Percentiles rank a stretch among this genome's conserved stretches.
These are phyloP conservation scores for Pseudocercospora eumusae DNA, from an alignment of 2,329 filamentous ascomycete genomes.

Conservation along the genomic window DNA sequence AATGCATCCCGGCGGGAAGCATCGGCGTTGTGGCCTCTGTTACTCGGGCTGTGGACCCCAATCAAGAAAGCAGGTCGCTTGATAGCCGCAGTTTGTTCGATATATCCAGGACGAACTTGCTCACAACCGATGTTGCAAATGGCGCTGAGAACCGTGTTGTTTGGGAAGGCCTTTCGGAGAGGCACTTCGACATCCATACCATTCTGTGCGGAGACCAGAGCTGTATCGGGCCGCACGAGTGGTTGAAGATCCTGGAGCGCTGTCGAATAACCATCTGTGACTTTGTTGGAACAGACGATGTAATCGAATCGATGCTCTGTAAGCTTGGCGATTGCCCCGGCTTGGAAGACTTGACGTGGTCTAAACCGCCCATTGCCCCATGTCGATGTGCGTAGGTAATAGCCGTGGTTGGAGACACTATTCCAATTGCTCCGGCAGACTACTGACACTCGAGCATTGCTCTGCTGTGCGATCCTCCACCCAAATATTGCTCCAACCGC, in stretches of 20 bases:
- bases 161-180: slow-evolving; percentile 24
- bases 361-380: slow-evolving; percentile 31
- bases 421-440: slow-evolving; percentile 33
- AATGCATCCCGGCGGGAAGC: slow-evolving; percentile 19
- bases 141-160: slow-evolving; percentile 29
- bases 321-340: slow-evolving; percentile 14
- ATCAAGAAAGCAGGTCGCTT: slow-evolving; percentile 26
- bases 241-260: slow-evolving; percentile 22
- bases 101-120: slow-evolving; percentile 26
- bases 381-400: slow-evolving; percentile 25
- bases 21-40: slow-evolving; percentile 5
- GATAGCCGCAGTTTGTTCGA: slow-evolving; percentile 27
- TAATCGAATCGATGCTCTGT: slow-evolving; percentile 27
- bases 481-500: slow-evolving; percentile 33
- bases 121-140: slow-evolving; percentile 32
- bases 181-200: slow-evolving; percentile 31
- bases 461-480: slow-evolving; percentile 32
- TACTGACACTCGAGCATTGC: slow-evolving; percentile 26
- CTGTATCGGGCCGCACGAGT: slow-evolving; percentile 23
- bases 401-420: slow-evolving; percentile 22
- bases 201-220: slow-evolving; percentile 31
- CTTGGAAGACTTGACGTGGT: slow-evolving; percentile 25
- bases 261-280: slow-evolving; percentile 22
- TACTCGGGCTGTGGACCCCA: slow-evolving; percentile 13
- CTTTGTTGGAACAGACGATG: slow-evolving; percentile 32